Evolutionary conservation across 805 yeast species (phyloP).

Genomic region (Suhomyces prunicola): DNA sequence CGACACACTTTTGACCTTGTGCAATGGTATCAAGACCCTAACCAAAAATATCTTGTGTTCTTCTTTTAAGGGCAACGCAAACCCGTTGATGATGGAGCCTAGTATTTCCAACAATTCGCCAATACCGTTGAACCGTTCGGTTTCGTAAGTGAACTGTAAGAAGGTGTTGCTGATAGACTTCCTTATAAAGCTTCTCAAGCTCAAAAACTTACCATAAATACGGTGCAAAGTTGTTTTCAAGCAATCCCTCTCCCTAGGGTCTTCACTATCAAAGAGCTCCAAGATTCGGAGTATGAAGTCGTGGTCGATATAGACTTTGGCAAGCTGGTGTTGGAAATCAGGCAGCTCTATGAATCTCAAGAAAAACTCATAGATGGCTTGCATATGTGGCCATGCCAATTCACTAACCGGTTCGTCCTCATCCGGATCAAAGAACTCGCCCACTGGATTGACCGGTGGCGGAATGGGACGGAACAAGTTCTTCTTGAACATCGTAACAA

Average conservation of each 20-base stretch:
- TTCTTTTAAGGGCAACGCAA: slow-evolving; percentile 94
- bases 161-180: slow-evolving; percentile 90
- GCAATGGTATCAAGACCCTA: slow-evolving; percentile 85
- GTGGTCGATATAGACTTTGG: slow-evolving; percentile 92
- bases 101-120: slow-evolving; percentile 92
- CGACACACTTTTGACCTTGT: slow-evolving; percentile 83
- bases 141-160: slow-evolving; percentile 89
- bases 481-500: slow-evolving; percentile 82
- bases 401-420: slow-evolving; percentile 98
- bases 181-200: slow-evolving; percentile 85
- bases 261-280: slow-evolving; percentile 93
- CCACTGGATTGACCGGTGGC: slow-evolving; percentile 96
- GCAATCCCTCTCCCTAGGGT: slow-evolving; percentile 93
- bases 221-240: slow-evolving; percentile 93
- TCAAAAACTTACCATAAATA: slow-evolving; percentile 91
- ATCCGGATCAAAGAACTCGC: slow-evolving; percentile 95
- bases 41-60: slow-evolving; percentile 91
- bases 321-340: slow-evolving; percentile 88
- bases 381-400: slow-evolving; percentile 99
- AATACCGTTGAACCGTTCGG: slow-evolving; percentile 92
- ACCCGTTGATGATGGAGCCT: slow-evolving; percentile 96
- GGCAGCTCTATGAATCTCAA: slow-evolving; percentile 90
- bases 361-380: slow-evolving; percentile 90
- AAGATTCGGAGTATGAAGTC: slow-evolving; percentile 75
- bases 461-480: slow-evolving; percentile 95